Evolutionary conservation across 2,329 filamentous ascomycete species (phyloP).

Genomic region (Pseudogymnoascus sp.): DNA sequence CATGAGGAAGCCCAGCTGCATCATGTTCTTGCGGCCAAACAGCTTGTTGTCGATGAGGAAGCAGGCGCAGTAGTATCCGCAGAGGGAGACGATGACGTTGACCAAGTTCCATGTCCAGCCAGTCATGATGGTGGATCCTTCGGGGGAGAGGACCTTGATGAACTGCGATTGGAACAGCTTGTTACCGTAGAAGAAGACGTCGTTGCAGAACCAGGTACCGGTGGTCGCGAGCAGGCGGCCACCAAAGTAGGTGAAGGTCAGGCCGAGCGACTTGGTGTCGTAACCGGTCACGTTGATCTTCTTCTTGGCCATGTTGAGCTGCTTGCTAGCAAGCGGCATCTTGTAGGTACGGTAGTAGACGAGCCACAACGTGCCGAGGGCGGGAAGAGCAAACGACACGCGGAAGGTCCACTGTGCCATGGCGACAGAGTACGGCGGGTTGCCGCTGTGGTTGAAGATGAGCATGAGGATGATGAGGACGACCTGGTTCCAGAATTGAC

Average conservation of each 20-base stretch:
- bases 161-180: conserved; percentile 94
- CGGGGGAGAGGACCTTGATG: conserved; percentile 70
- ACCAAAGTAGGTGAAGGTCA: conserved; percentile 77
- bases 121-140: conserved; percentile 62
- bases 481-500: conserved; percentile 90
- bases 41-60: conserved; percentile 93
- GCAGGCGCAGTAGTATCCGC: conserved; percentile 83
- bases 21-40: conserved; percentile 94
- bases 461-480: conserved; percentile 78
- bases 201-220: conserved; percentile 89
- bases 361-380: conserved; percentile 85
- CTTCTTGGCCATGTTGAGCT: conserved; percentile 76
- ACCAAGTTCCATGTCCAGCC: conserved; percentile 88
- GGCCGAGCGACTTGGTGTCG: conserved; percentile 72
- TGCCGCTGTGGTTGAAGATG: conserved; percentile 67
- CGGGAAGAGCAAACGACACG: conserved; percentile 84
- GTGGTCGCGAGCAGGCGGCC: conserved; percentile 80
- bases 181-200: conserved; percentile 99
- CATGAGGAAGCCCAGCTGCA: conserved; percentile 87
- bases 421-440: conserved; percentile 67
- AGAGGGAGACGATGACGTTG: conserved; percentile 80
- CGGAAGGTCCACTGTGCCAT: conserved; percentile 87
- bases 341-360: conserved; percentile 94
- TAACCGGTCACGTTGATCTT: conserved; percentile 85
- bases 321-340: conserved; percentile 82